Evolutionary conservation across 805 yeast species (phyloP).

Genomic region (Ogataea glucozyma): DNA sequence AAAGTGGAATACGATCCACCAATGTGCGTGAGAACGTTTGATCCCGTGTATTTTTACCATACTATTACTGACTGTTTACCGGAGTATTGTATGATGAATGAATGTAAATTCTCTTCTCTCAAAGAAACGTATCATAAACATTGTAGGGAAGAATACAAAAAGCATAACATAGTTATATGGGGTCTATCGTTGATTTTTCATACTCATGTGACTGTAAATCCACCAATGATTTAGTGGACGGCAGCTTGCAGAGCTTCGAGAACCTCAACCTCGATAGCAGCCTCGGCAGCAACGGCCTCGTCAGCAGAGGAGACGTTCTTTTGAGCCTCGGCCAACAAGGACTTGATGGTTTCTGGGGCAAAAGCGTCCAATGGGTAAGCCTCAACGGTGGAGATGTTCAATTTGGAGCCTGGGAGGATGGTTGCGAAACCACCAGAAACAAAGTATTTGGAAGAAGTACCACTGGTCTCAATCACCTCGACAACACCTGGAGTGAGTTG

Average conservation of each 20-base stretch:
- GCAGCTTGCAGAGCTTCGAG: constrained; percentile 88
- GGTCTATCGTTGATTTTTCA: constrained; percentile 7
- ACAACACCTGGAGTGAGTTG: constrained; percentile 95
- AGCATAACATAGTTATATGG: constrained; percentile 2
- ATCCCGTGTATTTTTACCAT: constrained; percentile 15
- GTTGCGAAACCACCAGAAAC: constrained; percentile 97
- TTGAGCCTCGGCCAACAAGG: constrained; percentile 88
- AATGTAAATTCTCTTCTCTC: constrained; percentile 8
- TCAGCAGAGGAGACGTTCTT: constrained; percentile 84
- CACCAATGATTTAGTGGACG: constrained; percentile 32
- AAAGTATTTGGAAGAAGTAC: constrained; percentile 76
- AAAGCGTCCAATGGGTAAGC: constrained; percentile 90
- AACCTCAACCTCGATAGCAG: constrained; percentile 92
- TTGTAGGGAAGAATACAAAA: constrained; percentile 9
- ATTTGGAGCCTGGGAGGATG: constrained; percentile 89
- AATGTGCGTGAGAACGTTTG: too few species aligned
- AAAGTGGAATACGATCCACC: not conserved
- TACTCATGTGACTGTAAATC: constrained; percentile 1
- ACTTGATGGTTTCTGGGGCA: constrained; percentile 74
- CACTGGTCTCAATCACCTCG: constrained; percentile 79
- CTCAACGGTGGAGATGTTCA: constrained; percentile 91
- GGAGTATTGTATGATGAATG: too few species aligned
- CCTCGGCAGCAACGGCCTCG: constrained; percentile 89
- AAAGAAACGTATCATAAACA: constrained; percentile 12
- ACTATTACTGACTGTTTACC: too few species aligned